Conservation (phyloP, 148 eudicot genomes). For the Camellia lanceoleosa region DNA sequence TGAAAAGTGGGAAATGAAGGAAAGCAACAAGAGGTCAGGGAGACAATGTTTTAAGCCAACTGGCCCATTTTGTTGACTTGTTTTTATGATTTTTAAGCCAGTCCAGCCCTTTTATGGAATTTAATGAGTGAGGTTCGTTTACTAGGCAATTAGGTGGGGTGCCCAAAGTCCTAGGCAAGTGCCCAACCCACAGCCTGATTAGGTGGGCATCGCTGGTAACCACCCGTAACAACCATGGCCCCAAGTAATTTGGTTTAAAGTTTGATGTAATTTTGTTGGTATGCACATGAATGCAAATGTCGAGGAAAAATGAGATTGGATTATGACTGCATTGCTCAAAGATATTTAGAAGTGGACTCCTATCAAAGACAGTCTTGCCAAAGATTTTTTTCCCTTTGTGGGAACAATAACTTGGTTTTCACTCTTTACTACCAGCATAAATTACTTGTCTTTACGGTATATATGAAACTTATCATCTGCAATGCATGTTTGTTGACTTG, state of each 20-base stretch:
- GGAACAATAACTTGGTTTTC: not conserved
- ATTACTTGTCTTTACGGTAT: not conserved
- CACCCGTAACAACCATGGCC: too few relatives aligned
- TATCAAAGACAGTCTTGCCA: not conserved
- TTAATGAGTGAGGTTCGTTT: too few relatives aligned
- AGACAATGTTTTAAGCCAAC: too few relatives aligned
- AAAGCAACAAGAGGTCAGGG: too few relatives aligned
- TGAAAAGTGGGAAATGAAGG: too few relatives aligned
- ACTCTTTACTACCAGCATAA: not conserved
- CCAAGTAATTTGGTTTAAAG: too few relatives aligned
- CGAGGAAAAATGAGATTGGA: not conserved
- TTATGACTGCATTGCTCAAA: not conserved
- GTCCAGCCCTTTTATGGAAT: too few relatives aligned
- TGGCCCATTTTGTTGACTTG: not conserved
- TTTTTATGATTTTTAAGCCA: too few relatives aligned
- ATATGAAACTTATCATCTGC: not conserved
- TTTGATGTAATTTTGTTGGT: not conserved
- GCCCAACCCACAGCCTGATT: too few relatives aligned
- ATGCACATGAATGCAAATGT: not conserved
- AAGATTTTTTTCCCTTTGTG: not conserved
- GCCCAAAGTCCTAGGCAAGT: too few relatives aligned
- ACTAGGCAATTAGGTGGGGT: too few relatives aligned
- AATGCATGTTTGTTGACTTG: conserved; percentile 1
- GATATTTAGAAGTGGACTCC: not conserved
- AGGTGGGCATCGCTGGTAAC: too few relatives aligned